These are phyloP conservation scores for Exophiala phaeomuriformis DNA, from an alignment of 2,329 filamentous ascomycete genomes.

Conservation along the genomic window DNA sequence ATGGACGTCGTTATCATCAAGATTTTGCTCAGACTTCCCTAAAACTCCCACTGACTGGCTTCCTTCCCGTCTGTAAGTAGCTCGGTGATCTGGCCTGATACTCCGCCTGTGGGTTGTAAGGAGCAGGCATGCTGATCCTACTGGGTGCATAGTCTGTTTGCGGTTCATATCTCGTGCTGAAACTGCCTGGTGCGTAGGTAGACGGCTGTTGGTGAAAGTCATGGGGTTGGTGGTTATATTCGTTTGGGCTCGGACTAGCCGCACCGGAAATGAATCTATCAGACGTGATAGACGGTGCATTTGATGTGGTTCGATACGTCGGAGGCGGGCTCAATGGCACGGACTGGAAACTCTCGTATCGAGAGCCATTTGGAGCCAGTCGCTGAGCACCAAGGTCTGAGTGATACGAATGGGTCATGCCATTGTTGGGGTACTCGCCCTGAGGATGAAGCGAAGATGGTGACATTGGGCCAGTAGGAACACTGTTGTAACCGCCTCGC, in stretches of 20 bases:
- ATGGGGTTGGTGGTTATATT: constrained; percentile 25
- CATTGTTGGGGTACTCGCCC: constrained; percentile 11
- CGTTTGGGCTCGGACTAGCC: constrained; percentile 10
- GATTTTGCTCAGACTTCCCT: constrained; percentile 30
- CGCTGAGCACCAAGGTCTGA: constrained; percentile 25
- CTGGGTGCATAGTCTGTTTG: constrained; percentile 11
- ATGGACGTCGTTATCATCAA: background rate
- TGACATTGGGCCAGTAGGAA: constrained; percentile 22
- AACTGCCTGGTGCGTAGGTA: constrained; percentile 13
- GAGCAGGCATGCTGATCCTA: constrained; percentile 11
- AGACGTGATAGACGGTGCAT: constrained; percentile 8
- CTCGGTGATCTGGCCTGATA: constrained; percentile 35
- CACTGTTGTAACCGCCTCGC: constrained; percentile 29
- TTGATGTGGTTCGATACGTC: constrained; percentile 15
- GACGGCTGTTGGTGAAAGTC: constrained; percentile 20
- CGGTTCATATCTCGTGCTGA: constrained; percentile 17
- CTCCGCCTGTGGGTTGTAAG: constrained; percentile 7
- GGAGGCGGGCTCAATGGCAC: constrained; percentile 18
- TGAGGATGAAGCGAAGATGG: constrained; percentile 11
- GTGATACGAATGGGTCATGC: constrained; percentile 17
- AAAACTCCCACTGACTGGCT: constrained; percentile 33
- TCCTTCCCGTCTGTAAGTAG: constrained; percentile 36
- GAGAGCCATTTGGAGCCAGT: constrained; percentile 11
- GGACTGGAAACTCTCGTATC: constrained; percentile 14
- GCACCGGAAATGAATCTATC: constrained; percentile 12